These are phyloP conservation scores for Protomyces pachydermus DNA, from an alignment of 1,139 yeast genomes.

Conservation along the genomic window DNA sequence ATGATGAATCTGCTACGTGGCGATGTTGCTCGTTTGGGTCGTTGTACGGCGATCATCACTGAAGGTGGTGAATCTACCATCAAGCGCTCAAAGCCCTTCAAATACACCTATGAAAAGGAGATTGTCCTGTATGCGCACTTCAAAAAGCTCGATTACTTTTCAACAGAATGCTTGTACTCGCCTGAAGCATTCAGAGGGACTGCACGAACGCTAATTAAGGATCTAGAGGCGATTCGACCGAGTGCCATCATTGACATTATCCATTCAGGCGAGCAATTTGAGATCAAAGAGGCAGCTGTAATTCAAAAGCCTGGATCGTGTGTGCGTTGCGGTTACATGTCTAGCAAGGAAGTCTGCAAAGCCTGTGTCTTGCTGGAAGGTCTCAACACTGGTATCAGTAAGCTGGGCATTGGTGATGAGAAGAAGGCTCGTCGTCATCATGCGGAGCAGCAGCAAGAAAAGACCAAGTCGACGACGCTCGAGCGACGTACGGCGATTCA, in stretches of 20 bases:
- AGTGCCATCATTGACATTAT: constrained; percentile 92
- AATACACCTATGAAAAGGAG: constrained; percentile 93
- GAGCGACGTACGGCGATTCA: constrained; percentile 2
- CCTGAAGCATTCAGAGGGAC: constrained; percentile 99
- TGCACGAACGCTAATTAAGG: constrained; percentile 85
- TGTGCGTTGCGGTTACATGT: constrained; percentile 84
- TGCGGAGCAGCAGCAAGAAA: neutral
- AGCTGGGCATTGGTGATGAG: constrained; percentile 40
- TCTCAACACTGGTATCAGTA: constrained; percentile 58
- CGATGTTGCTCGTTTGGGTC: constrained; percentile 88
- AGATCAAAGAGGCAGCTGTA: constrained; percentile 50
- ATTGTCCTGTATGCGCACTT: constrained; percentile 96
- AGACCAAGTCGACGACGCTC: neutral
- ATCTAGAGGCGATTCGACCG: constrained; percentile 83
- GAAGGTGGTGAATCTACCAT: constrained; percentile 50
- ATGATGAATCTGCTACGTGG: constrained; percentile 87
- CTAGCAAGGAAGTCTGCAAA: constrained; percentile 83
- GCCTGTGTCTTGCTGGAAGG: constrained; percentile 89
- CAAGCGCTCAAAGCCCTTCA: constrained; percentile 91
- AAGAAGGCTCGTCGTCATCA: constrained; percentile 23
- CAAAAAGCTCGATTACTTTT: constrained; percentile 88
- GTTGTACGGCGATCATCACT: constrained; percentile 84
- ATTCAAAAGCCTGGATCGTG: constrained; percentile 45
- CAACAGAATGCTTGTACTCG: constrained; percentile 96
- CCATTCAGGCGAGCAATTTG: constrained; percentile 85